Evolutionary conservation across 441 rosid species (phyloP).

Genomic region (Pelargonium cotyledonis): DNA sequence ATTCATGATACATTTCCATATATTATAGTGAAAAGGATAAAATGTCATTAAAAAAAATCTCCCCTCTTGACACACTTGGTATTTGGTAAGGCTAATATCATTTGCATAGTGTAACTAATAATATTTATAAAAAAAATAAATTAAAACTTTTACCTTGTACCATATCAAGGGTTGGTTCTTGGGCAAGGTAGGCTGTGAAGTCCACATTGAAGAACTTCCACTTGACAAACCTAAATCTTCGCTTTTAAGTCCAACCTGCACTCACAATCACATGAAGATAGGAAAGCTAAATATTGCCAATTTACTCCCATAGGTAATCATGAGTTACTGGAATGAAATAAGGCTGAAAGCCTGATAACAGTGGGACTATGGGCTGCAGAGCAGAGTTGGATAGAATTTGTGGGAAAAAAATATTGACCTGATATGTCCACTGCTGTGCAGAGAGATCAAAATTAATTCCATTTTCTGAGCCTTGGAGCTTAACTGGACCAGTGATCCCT

Average conservation of each 20-base stretch:
- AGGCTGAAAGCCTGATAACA: too few relatives aligned
- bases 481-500: slow-evolving; percentile 89
- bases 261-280: neutral
- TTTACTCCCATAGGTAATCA: neutral
- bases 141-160: slow-evolving; percentile 84
- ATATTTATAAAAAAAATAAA: neutral
- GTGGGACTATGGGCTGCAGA: neutral
- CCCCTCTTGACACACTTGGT: neutral
- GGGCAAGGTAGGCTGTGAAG: slow-evolving; percentile 55
- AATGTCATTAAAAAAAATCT: too few relatives aligned
- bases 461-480: slow-evolving; percentile 44
- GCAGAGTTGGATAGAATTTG: neutral
- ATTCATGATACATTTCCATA: slow-evolving; percentile 2
- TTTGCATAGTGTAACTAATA: neutral
- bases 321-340: too few relatives aligned
- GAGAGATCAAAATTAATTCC: slow-evolving; percentile 58
- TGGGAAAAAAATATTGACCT: slow-evolving; percentile 44
- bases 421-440: slow-evolving; percentile 79
- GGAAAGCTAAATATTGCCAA: neutral
- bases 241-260: slow-evolving; percentile 82
- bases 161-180: slow-evolving; percentile 72
- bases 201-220: slow-evolving; percentile 71
- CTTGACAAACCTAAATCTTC: slow-evolving; percentile 61
- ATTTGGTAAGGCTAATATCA: neutral
- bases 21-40: neutral